Evolutionary conservation across 2,329 filamentous ascomycete genomes (phyloP), one percentile per base, ranked within the genome.

Genomic region (Graphilbum sp.): DNA sequence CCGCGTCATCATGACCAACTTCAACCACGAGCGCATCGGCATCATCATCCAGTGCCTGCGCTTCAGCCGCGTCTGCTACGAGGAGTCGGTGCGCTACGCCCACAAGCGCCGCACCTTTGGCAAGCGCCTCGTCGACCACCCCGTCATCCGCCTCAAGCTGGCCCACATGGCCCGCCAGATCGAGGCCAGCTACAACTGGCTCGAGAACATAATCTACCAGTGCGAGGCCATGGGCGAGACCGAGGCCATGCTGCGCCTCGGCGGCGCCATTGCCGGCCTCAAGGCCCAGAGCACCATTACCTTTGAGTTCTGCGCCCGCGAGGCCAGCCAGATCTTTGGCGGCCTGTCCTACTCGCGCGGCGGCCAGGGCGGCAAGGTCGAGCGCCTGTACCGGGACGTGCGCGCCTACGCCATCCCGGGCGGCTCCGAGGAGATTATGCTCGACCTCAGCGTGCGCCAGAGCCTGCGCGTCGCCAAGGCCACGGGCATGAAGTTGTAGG

Each of bases 141-240:
- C 88, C 4, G 90, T 96, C 50, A 96, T 96, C 60, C 85, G 90
- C 11, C 76, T 95, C 64, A 96, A 96, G 67, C 79, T 98, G 32
- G 90, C 90, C 2, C 83, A 96, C 61, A 98, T 98, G 90, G 88
- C 86, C 3, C 79, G 90, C 41, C 90, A 96, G 63, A 93, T 96
- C 57, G 90, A 98, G 62, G 86, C 90, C 19, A 83, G 78, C n/a
- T 90, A 90, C 64, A 82, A 81, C 61, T 98, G 90, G 90, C 73
- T 96, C 41, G 90, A 98, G 68, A 92, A 84, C 57, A 64, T 96
- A 45, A 78, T 96, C 58, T 95, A 75, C 67, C 90, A 98, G 62
- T 90, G 84, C 64, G 64, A 86, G 61, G 76, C 76, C 61, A 96
- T 96, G 88, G 75, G 76, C 45, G 86, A 96, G 57, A 86, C 79